Evolutionary conservation across 352 stramenopile genomes (phyloP).

Genomic region (Globisporangium parvum): DNA sequence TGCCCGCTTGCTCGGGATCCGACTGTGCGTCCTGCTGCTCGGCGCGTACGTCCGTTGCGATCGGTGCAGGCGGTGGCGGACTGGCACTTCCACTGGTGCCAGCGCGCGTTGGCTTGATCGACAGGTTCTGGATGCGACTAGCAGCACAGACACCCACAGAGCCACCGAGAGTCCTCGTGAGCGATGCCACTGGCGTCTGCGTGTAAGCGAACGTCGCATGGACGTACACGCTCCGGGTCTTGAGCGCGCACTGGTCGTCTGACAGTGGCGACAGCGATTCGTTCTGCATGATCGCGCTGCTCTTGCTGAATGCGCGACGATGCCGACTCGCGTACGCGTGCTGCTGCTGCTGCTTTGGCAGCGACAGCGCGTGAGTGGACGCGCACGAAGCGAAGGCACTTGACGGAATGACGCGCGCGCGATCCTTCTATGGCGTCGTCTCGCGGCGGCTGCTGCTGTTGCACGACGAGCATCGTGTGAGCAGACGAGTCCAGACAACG

Average conservation of each 20-base stretch:
- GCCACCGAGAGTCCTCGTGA: neutral
- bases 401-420: neutral
- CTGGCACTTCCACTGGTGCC: neutral
- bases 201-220: no score
- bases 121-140: constrained; percentile 34
- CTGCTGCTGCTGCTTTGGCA: no score
- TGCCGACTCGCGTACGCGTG: neutral
- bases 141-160: neutral
- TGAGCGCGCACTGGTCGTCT: neutral
- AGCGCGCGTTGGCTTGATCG: constrained; percentile 13
- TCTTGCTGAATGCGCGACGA: neutral
- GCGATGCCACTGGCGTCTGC: no score
- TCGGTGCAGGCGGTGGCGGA: neutral
- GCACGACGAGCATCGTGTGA: no score
- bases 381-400: neutral
- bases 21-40: neutral
- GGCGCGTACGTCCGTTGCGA: neutral
- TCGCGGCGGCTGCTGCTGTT: no score
- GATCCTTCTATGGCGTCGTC: neutral
- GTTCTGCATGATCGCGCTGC: constrained; percentile 1
- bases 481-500: no score
- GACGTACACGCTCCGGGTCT: constrained; percentile 7
- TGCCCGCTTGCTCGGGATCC: neutral
- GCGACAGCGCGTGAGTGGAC: no score
- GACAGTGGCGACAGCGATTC: neutral